Base-by-base conservation (phyloP, 2,329 filamentous ascomycete genomes). In the Aureobasidium melanogenum region DNA sequence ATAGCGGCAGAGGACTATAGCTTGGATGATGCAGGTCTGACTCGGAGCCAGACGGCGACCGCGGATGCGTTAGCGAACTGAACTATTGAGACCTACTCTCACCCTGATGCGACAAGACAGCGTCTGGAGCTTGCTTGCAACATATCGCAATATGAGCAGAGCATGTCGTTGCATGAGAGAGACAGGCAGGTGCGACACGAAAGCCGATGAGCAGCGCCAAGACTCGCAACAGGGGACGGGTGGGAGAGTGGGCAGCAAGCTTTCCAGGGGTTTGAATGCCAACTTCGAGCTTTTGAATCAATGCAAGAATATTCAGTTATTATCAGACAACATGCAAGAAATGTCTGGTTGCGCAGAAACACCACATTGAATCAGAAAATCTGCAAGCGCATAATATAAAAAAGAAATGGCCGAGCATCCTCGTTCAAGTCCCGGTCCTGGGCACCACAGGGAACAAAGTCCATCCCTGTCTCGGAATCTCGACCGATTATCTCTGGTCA, bases 401-500 rank as follows among this genome's bases (percentile, higher is more conserved):
- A 10, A 58, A 39, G 48, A 9, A 58, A 60, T 60, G 56, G 30
- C 46, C 17, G 56, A 60, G 28, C 38, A 50, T 41, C 34, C 56
- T 22, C 56, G 56, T 24, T 60, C 56, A 26, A 60, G 56, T 36
- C 56, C 56, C 9, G 56, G 28, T 12, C 44, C 46, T 24, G 46
- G 22, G 9, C 46, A 51, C 22, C 15, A 12, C 34, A 43, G 56
- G 26, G 56, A 60, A n/a, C 44, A 60, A 43, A 60, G 56, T 43
- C 56, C 56, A 28, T 60, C 36, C 17, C 46, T 51, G 56, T 50
- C 56, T 7, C 46, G 56, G n/a, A 47, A 58, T 17, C 55, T 58
- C 32, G 55, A 58, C n/a, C 43, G 55, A 26, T 28, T 60, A 22
- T 60, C 56, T 30, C 4, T 60, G 44, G 30, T 38, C 48, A 60